These are phyloP conservation scores for Catunica adiposa DNA, from an alignment of 2,329 filamentous ascomycete species.

Conservation along the genomic window DNA sequence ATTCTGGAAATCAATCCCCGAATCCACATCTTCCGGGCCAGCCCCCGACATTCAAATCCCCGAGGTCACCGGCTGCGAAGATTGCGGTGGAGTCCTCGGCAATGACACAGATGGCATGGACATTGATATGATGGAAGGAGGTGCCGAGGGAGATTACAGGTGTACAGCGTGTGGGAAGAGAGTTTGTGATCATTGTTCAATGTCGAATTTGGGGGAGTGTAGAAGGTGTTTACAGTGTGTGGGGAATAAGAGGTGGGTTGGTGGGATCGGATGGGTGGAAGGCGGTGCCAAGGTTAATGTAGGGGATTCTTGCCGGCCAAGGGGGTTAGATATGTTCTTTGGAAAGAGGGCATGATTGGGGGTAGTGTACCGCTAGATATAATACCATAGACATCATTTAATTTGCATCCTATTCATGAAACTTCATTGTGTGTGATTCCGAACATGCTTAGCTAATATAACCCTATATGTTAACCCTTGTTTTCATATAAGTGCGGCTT, in stretches of 20 bases:
- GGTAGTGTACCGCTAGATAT: background rate
- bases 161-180: constrained; percentile 37
- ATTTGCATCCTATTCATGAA: too few relatives aligned
- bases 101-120: constrained; percentile 23
- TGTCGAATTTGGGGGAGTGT: constrained; percentile 39
- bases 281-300: background rate
- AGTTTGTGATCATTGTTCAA: constrained; percentile 43
- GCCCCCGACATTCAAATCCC: constrained; percentile 6
- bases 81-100: constrained; percentile 27
- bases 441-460: background rate
- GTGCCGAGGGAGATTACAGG: constrained; percentile 18
- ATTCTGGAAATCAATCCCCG: constrained; percentile 38
- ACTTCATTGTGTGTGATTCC: background rate
- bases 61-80: constrained; percentile 30
- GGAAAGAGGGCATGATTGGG: background rate
- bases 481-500: background rate
- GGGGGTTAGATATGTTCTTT: background rate
- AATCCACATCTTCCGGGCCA: constrained; percentile 3
- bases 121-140: constrained; percentile 21
- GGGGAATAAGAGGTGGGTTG: constrained; percentile 20
- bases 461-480: background rate
- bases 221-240: constrained; percentile 38
- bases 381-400: too few relatives aligned
- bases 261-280: constrained; percentile 11
- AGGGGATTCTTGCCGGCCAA: background rate